Base-by-base conservation (phyloP, 768 basidiomycete genomes). In the Xerocomellus chrysenteron region DNA sequence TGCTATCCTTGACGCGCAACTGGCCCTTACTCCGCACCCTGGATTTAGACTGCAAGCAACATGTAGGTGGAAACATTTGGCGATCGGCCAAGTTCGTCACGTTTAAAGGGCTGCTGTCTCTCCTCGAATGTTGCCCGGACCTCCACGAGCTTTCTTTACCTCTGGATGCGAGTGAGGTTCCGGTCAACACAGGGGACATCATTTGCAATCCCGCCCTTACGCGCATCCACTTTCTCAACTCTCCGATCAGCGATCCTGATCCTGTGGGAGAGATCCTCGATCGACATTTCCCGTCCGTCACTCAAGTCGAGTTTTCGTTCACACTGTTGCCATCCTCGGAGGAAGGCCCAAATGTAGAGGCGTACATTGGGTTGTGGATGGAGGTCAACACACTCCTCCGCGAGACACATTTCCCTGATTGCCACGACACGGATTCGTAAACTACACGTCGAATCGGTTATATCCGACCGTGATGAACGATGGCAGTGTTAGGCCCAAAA, bases 91-190 rank as follows among this genome's bases (percentile, higher is more conserved):
- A 55, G 35, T 40, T 54, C 8, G 14, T 48, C 40, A 54, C 56
- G 5, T 32, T 57, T 28, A 42, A 32, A 21, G 52, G 56, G 3
- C 7, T 57, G 1, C 5, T 42, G 24, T 19, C 17, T 0, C 30
- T 54, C 12, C 12, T 55, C n/a, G 42, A 17, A 4, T 21, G 14
- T 30, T 57, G 52, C 6, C 52, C 42, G 10, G 6, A 42, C 16
- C 56, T 57, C 3, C 14, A 1, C 11, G 2, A 5, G 5, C 26
- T 55, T 30, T 35, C 5, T 21, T 9, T 54, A 1, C 46, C 52
- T 35, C 13, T 57, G 37, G 56, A 57, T 30, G 51, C 56, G 7
- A 54, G 19, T 11, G 21, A 47, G 17, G 45, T 53, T 21, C 14
- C 33, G 12, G 11, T 4, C 17, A 30, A 28, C 36, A n/a, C 11